Conservation (phyloP, 148 eudicot genomes). For the Hydrangea macrophylla region DNA sequence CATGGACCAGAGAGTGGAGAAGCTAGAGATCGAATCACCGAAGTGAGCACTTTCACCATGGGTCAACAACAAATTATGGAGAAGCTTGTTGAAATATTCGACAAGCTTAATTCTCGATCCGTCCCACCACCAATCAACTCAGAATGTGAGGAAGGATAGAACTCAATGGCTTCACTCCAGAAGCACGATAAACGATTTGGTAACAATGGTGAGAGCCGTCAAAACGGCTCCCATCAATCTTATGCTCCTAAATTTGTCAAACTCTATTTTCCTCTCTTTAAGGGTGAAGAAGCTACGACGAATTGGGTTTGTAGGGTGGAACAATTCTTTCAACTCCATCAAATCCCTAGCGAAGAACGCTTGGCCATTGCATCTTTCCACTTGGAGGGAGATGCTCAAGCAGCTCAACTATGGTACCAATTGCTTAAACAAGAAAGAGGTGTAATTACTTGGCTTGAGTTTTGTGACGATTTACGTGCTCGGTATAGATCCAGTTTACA, state of each 20-base stretch:
- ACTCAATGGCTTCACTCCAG: neutral
- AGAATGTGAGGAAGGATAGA: neutral
- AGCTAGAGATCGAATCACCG: neutral
- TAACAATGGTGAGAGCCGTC: neutral
- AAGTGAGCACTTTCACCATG: neutral
- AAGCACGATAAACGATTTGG: neutral
- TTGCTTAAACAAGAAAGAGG: neutral
- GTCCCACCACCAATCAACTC: neutral
- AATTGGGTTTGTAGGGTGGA: slow-evolving; percentile 2
- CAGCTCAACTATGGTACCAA: neutral
- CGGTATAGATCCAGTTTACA: no score
- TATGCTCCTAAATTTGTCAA: neutral
- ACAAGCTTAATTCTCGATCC: neutral
- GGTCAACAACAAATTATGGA: neutral
- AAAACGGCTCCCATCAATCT: neutral
- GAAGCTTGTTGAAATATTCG: neutral
- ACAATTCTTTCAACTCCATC: neutral
- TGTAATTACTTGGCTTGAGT: neutral
- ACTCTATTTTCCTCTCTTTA: neutral
- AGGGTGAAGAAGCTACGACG: neutral
- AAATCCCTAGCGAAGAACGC: neutral
- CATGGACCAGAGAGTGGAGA: neutral
- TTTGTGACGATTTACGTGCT: neutral
- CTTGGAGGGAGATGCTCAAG: neutral
- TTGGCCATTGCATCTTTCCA: neutral